These are phyloP conservation scores for Miscanthus lutarioriparius DNA, from an alignment of 176 grass and related monocot genomes.

Conservation along the genomic window DNA sequence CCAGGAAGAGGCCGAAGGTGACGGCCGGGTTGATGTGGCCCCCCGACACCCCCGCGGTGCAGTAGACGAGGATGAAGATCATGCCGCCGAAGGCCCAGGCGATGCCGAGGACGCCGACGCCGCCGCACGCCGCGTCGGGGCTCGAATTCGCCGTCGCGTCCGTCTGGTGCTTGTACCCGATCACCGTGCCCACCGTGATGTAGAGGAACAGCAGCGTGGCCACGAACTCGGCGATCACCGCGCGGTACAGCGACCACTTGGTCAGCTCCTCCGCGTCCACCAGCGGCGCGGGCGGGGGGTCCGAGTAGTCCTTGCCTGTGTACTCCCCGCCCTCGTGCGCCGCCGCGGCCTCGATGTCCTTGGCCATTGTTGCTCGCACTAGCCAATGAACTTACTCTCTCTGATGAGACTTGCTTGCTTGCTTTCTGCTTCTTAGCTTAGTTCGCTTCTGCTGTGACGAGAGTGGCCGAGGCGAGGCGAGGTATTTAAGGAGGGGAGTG, in stretches of 20 bases:
- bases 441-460: not conserved
- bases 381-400: not conserved
- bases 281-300: conserved; percentile 73
- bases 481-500: conserved; percentile 54
- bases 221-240: conserved; percentile 88
- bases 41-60: conserved; percentile 89
- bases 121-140: conserved; percentile 67
- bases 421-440: not conserved
- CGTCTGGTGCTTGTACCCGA: conserved; percentile 89
- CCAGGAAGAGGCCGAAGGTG: conserved; percentile 89
- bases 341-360: conserved; percentile 58
- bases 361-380: conserved; percentile 33
- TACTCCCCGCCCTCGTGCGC: conserved; percentile 43
- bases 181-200: conserved; percentile 81
- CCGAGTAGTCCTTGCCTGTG: conserved; percentile 75
- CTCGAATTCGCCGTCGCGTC: conserved; percentile 21
- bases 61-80: conserved; percentile 99
- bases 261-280: conserved; percentile 74
- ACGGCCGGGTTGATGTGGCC: conserved; percentile 97
- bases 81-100: conserved; percentile 99
- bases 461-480: conserved; percentile 32
- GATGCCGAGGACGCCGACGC: conserved; percentile 89
- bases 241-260: conserved; percentile 89
- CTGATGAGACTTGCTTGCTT: not conserved
- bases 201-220: conserved; percentile 89